Base-by-base conservation (phyloP, 1,284 basidiomycete species). In the Porogramme epimiltina region DNA sequence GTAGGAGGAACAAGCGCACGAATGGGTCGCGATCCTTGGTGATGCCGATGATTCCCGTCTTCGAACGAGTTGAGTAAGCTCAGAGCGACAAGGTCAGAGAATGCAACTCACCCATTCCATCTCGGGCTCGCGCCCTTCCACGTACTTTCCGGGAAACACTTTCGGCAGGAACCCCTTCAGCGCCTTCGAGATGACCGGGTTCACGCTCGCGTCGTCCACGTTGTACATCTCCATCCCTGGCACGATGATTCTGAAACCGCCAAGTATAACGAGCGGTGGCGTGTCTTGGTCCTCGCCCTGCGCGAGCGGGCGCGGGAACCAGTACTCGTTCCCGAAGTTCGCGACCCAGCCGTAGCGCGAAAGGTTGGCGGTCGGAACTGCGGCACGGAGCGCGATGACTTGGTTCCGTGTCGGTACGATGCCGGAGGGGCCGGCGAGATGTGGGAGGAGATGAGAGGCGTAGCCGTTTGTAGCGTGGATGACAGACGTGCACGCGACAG, bases 1-100 rank as follows among this genome's bases (percentile, higher is more conserved):
- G 28, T 31, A 31, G 28, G 28, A 31, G 13, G 13, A 45, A 54
- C 36, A 20, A 1, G 73, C 84, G 52, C 62, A 93, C 90, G 55
- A 91, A 80, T 0, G 91, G 91, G 63, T 87, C 83, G 0, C 74
- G 73, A 8, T 70, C 73, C 47, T 72, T 72, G 0, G 91, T 92
- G 62, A 75, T 90, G 0, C 84, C 91, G 88, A 92, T 91, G 43
- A 94, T 89, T 0, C 91, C 92, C 2, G 86, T 89, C 91, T 87
- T 51, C 26, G 22, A 46, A 11, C 4, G 6, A 31, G 28, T 13
- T 13, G 13, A 31, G 13, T 6, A 31, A 31, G 6, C 28, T 13
- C 28, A 46, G 5, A 38, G 13, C 18, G 25, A 22, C 18, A 22
- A 15, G 31, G 19, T 15, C 24, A 11, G 15, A 18, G 28, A 9